Evolutionary conservation across 1,284 basidiomycete species (phyloP).

Genomic region (Bothia castanella): DNA sequence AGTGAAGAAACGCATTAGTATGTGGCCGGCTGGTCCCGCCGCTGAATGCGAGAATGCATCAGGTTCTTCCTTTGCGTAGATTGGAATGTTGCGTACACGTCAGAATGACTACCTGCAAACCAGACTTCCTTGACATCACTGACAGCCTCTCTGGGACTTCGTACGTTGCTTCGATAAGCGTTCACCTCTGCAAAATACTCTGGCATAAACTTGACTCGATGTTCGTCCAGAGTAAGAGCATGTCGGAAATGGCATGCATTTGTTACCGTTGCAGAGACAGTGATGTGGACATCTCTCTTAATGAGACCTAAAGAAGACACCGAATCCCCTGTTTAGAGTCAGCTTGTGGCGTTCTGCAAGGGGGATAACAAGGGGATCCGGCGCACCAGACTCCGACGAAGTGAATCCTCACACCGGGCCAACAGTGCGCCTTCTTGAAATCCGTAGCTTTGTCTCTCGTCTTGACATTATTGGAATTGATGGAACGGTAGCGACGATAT

Average conservation of each 20-base stretch:
- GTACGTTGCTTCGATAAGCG: conserved; percentile 16
- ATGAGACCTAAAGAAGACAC: conserved; percentile 35
- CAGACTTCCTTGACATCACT: conserved; percentile 21
- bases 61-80: too few species aligned
- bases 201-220: conserved; percentile 38
- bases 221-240: conserved; percentile 39
- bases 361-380: not conserved
- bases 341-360: not conserved
- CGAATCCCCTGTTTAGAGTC: conserved; percentile 36
- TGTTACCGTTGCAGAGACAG: conserved; percentile 6
- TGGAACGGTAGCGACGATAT: conserved; percentile 30
- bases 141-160: not conserved
- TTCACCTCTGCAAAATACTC: conserved; percentile 31
- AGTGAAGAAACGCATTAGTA: too few species aligned
- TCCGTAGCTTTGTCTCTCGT: not conserved
- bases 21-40: not conserved
- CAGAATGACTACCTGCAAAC: conserved; percentile 15
- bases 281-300: conserved; percentile 18
- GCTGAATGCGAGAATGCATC: not conserved
- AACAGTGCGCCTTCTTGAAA: conserved; percentile 35
- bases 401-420: conserved; percentile 27
- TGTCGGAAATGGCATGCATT: conserved; percentile 37
- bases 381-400: conserved; percentile 39
- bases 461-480: not conserved
- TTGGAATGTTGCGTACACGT: conserved; percentile 8